Evolutionary conservation across 2,329 filamentous ascomycete species (phyloP), one percentile per base, ranked within the genome.

Genomic region (Aspergillus sp.): DNA sequence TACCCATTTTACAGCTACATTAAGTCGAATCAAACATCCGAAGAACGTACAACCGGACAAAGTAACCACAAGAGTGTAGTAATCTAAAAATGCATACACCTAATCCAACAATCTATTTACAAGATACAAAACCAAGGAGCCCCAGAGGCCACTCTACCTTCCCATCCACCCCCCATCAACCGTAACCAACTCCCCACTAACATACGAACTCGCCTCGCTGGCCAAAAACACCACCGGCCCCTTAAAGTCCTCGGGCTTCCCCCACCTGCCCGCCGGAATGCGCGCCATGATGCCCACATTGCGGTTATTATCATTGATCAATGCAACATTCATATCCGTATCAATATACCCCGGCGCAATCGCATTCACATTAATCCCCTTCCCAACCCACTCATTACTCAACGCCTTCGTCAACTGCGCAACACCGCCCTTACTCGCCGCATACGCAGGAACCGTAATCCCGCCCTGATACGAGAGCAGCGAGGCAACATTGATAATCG

Each of bases 141-240:
- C 9, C 27, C 2, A 9, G 27, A 31, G 27, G 27, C 9, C n/a
- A 23, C 19, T 52, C 39, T 79, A 96, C 80, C 91, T 81, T 1
- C 90, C 91, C 91, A 96, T 96, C 91, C 91, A 96, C 11, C 92
- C 92, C 7, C 92, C 92, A 75, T 96, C 93, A 47, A 96, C 90
- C 24, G 90, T 88, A 65, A 96, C 70, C 5, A 91, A 80, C 75
- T 96, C 90, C 0, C 92, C 92, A 64, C 84, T 91, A 39, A 96
- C 88, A 77, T 96, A 96, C 9, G 80, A 84, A 70, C 89, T 90
- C n/a, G 88, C 89, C 70, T 78, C 82, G 68, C 89, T 89, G 1
- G 90, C 90, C 62, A 96, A 76, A 68, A 86, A 96, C 27, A 96
- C 88, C 0, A 88, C 83, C 0, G 85, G 87, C 0, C 91, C 92